Base-by-base conservation (phyloP, 2,329 filamentous ascomycete species). In the Fragosphaeria purpurea region DNA sequence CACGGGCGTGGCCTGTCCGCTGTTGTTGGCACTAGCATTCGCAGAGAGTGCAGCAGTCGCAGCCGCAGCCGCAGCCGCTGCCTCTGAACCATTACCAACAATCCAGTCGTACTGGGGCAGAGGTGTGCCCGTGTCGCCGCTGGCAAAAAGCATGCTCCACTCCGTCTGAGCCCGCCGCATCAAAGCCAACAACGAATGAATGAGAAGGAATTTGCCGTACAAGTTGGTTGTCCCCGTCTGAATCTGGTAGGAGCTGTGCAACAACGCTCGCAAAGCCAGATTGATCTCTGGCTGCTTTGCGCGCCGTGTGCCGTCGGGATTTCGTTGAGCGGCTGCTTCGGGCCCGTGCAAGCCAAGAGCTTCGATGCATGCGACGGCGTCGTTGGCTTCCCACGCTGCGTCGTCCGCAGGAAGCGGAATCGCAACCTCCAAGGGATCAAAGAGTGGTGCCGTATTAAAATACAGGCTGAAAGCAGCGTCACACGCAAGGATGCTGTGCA, bases 341-440 rank as follows among this genome's bases (percentile, higher is more conserved):
- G 72, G 63, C 4, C 84, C 83, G 50, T 76, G 70, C 1, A 88
- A 64, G 5, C 83, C 83, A 4, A 88, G 67, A 6, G 82, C 80
- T 55, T 78, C 72, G 30, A 80, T 80, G 61, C 84, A 88, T 39
- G 80, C 76, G 12, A 73, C 64, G 5, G 70, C 65, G 40, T 72
- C 75, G 35, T 67, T 69, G 4, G 85, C 84, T 57, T 88, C 84
- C 84, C 85, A 88, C 3, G 81, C 79, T 12, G 81, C 82, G 63
- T 88, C 85, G 58, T 88, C 84, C 11, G 78, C 76, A 7, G 85
- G 85, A 6, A 89, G 67, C n/a, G 83, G 82, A 39, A 88, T 64
- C 34, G 73, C 71, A 47, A 88, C 72, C 57, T 87, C 83, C 37
- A 80, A 71, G 7, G 74, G 67, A 52, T 86, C 79, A 41, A 88